Evolutionary conservation across 2,329 filamentous ascomycete species (phyloP), one percentile per base, ranked within the genome.

Genomic region (Aspergillus pseudoviridinutans): DNA sequence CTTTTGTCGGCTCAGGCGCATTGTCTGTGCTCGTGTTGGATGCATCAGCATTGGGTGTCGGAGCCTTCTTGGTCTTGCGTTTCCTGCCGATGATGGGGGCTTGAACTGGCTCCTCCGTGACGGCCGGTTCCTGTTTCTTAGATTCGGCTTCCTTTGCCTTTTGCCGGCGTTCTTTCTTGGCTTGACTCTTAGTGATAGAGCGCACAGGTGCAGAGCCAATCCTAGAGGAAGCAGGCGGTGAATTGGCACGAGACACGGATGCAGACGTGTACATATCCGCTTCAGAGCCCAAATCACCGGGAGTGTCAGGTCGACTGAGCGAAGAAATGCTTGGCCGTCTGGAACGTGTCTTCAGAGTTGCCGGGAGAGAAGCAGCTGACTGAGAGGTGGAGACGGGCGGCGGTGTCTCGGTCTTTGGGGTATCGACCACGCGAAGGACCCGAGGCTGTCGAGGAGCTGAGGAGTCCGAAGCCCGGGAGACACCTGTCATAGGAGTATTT

Each of bases 41-140:
- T 2, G 59, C 55, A 20, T 69, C 70, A 24, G 65, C 57, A 14
- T 64, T 65, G 44, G 57, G 62, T 8, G 68, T 60, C 6, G 74
- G 69, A 4, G 77, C 68, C 60, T 80, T 80, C 69, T 79, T 81
- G 25, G 78, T 77, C 62, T 81, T 87, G 66, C 86, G 85, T 72
- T 87, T 87, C 46, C 85, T 77, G 24, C 84, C 84, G 57, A 87
- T 72, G 47, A 88, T 87, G 0, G 85, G 85, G 49, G 83, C 85
- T 62, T 84, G 81, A 4, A 82, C 76, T 27, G 77, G 71, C 61
- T 85, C 84, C 60, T 85, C 82, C 8, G 68, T 56, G 4, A 66
- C 32, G 8, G 69, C 68, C 17, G 56, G 66, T 52, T 79, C 78
- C 5, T 75, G 69, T 51, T 77, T 76, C 68, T 78, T 72, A 12